These are phyloP conservation scores for Angomonas desouzai DNA, from an alignment of 208 protist species.

Conservation along the genomic window DNA sequence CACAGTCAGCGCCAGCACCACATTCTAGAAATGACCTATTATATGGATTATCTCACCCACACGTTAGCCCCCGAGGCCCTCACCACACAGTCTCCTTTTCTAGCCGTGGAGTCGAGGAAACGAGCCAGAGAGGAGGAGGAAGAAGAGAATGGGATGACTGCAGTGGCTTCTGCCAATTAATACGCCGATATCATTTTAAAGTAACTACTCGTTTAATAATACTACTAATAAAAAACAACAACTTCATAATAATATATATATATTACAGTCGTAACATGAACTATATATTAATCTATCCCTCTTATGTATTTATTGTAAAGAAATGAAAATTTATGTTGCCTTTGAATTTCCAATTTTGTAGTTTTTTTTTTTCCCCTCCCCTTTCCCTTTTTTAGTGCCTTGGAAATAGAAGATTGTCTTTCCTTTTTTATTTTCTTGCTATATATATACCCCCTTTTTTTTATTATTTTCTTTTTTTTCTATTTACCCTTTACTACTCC, in stretches of 20 bases:
- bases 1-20: conserved; percentile 86
- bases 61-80: conserved; percentile 45
- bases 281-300: too few relatives aligned
- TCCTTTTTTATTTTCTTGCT: neutral
- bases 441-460: conserved; percentile 1
- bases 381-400: neutral
- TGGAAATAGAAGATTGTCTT: neutral
- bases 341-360: too few relatives aligned
- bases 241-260: neutral
- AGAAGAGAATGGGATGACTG: neutral
- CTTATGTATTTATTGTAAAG: too few relatives aligned
- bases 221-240: neutral
- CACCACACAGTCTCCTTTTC: conserved; percentile 46
- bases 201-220: conserved; percentile 9
- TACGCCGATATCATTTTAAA: too few relatives aligned
- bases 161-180: neutral
- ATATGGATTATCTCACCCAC: conserved; percentile 86
- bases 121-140: neutral
- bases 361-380: conserved; percentile 5
- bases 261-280: too few relatives aligned
- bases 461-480: neutral
- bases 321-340: neutral
- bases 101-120: neutral
- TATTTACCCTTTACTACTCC: conserved; percentile 1
- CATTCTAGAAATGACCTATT: conserved; percentile 80